phyloP scores from a whole-genome alignment of 2,329 filamentous ascomycete genomes.

The Zymoseptoria brevis region DNA sequence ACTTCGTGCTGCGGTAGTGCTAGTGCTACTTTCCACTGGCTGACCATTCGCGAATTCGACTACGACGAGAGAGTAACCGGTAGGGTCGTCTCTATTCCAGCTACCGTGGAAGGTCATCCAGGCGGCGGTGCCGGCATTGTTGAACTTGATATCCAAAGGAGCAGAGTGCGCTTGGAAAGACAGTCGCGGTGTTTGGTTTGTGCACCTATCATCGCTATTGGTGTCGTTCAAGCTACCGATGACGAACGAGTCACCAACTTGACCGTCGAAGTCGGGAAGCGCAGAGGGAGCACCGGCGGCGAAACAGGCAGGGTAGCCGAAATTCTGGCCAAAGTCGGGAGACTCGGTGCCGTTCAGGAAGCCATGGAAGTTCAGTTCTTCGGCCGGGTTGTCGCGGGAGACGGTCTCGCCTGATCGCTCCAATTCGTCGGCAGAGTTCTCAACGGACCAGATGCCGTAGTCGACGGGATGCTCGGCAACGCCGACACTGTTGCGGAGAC shows the following conservation, averaged over 20 bases:
- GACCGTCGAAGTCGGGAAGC: conserved; percentile 40
- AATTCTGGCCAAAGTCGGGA: conserved; percentile 46
- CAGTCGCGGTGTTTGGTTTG: conserved; percentile 27
- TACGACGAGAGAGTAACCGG: conserved; percentile 45
- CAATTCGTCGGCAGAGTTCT: conserved; percentile 65
- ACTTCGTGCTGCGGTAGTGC: conserved; percentile 35
- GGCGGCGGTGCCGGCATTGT: conserved; percentile 47
- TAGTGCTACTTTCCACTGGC: conserved; percentile 38
- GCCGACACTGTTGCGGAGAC: conserved; percentile 64
- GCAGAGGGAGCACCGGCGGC: conserved; percentile 53
- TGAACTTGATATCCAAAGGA: conserved; percentile 64
- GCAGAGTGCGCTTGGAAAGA: conserved; percentile 61
- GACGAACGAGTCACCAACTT: conserved; percentile 39
- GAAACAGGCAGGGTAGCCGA: conserved; percentile 65
- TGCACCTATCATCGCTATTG: conserved; percentile 31
- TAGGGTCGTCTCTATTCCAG: conserved; percentile 47
- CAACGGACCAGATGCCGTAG: conserved; percentile 50
- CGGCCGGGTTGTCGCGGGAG: conserved; percentile 58
- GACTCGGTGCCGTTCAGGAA: conserved; percentile 45
- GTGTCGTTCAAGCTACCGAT: conserved; percentile 42
- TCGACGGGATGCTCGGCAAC: conserved; percentile 52
- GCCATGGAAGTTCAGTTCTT: conserved; percentile 67
- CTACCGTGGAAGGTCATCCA: conserved; percentile 66
- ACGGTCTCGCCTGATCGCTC: conserved; percentile 20
- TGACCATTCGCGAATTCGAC: conserved; percentile 42